Percentiles rank a stretch among this genome's conserved stretches.
Conservation (phyloP, 2,329 filamentous ascomycete species). For the Botrytis squamosa region DNA sequence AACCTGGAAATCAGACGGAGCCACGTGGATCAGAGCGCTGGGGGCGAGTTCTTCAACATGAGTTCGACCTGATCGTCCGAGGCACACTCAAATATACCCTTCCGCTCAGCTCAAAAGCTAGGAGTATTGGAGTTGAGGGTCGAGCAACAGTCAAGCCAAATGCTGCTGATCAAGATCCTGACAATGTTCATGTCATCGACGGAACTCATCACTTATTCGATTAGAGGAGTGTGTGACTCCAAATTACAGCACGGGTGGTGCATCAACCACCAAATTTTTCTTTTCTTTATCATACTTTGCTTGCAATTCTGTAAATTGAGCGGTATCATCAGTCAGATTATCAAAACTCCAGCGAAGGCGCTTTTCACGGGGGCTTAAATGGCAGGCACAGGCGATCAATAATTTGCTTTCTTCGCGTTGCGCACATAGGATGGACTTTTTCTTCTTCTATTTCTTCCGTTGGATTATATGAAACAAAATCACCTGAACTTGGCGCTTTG, state of each 20-base stretch:
- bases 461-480: conserved; percentile 21
- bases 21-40: conserved; percentile 79
- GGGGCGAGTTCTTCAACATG: conserved; percentile 86
- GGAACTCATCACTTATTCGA: conserved; percentile 16
- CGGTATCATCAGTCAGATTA: conserved; percentile 19
- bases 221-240: conserved; percentile 2
- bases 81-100: conserved; percentile 83
- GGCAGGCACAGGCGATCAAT: conserved; percentile 19
- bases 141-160: conserved; percentile 61
- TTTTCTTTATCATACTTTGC: conserved; percentile 18
- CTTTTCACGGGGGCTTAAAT: conserved; percentile 18
- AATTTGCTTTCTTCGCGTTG: conserved; percentile 10
- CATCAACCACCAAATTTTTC: conserved; percentile 10
- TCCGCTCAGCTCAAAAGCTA: conserved; percentile 58
- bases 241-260: conserved; percentile 9
- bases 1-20: conserved; percentile 86
- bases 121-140: conserved; percentile 60
- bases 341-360: conserved; percentile 20
- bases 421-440: conserved; percentile 16
- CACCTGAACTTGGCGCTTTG: conserved; percentile 10
- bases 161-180: conserved; percentile 37
- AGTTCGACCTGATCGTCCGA: conserved; percentile 89
- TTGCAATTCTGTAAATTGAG: conserved; percentile 21
- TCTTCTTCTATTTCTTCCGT: conserved; percentile 1
- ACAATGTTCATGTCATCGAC: conserved; percentile 33